Base-by-base conservation (phyloP, 495 filamentous ascomycete genomes). In the Aspergillus kassunensis region DNA sequence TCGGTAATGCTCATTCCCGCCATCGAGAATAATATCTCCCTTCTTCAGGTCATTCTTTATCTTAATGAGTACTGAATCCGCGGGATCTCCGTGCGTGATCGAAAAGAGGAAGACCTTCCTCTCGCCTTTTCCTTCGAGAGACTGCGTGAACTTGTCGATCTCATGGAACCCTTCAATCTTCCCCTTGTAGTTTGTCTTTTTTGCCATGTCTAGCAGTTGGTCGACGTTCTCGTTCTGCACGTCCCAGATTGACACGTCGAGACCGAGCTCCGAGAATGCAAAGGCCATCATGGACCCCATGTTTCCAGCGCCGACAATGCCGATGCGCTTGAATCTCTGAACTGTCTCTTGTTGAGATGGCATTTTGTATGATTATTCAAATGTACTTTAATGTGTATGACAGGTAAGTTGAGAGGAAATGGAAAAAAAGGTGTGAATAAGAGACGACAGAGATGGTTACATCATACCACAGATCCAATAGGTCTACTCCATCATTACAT, bases 1-100 rank as follows among this genome's bases (percentile, higher is more conserved):
- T 25, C 76, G 66, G 55, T 81, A 90, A 56, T 87, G 72, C 67
- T 90, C 85, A 54, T 90, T 90, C 0, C 81, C 82, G 16, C 80
- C 82, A 60, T 89, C 86, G 8, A 90, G 71, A 44, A 91, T 83
- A 41, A 89, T 80, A 60, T 90, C 86, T 6, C 83, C 83, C 20
- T 63, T 69, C 24, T 77, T 72, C 11, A 89, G 64, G 45, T 80
- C 73, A 2, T 71, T 73, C 41, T 74, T 71, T 8, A 90, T 67
- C 46, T 74, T 74, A 3, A 74, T 75, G 4, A 90, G 64, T n/a
- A 86, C 84, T 0, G 70, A 75, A 58, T 90, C 87, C 10, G 78
- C 84, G 0, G 81, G 78, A n/a, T 60, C 64, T n/a, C 87, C 85
- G 51, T 89, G 86, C 0, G 87, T 81, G 40, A 88, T 72, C 18